Evolutionary conservation across 148 eudicot genomes (phyloP).

Genomic region (Camellia lanceoleosa): DNA sequence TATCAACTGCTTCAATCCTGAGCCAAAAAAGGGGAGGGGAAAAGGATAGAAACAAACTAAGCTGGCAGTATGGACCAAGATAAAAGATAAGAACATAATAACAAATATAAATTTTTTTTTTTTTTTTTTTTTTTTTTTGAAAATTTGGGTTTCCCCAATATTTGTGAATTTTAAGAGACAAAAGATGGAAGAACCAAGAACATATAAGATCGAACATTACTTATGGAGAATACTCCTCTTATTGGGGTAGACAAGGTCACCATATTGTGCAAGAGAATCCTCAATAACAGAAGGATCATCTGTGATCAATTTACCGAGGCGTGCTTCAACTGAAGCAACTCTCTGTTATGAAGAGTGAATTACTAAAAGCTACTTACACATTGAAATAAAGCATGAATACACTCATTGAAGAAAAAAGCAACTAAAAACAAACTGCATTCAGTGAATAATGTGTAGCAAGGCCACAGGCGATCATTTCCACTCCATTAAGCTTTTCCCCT

Average conservation of each 20-base stretch:
- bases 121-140: too few species aligned
- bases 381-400: neutral
- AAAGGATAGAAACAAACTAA: neutral
- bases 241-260: constrained; percentile 83
- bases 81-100: neutral
- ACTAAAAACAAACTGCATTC: constrained; percentile 52
- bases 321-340: constrained; percentile 71
- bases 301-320: constrained; percentile 77
- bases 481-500: constrained; percentile 87
- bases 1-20: constrained; percentile 78
- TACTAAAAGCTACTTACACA: neutral
- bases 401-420: constrained; percentile 4
- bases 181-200: constrained; percentile 5
- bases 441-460: constrained; percentile 83
- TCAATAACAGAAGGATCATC: constrained; percentile 76
- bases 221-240: constrained; percentile 60
- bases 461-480: constrained; percentile 81
- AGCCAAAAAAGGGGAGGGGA: constrained; percentile 7
- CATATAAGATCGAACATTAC: constrained; percentile 39
- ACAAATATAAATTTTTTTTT: too few species aligned
- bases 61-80: neutral
- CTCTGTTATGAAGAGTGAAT: constrained; percentile 36
- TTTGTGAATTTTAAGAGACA: neutral
- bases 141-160: neutral
- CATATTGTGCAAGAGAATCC: constrained; percentile 90